These are phyloP conservation scores for Jatropha podagrica DNA, from an alignment of 441 rosid genomes.

Conservation along the genomic window DNA sequence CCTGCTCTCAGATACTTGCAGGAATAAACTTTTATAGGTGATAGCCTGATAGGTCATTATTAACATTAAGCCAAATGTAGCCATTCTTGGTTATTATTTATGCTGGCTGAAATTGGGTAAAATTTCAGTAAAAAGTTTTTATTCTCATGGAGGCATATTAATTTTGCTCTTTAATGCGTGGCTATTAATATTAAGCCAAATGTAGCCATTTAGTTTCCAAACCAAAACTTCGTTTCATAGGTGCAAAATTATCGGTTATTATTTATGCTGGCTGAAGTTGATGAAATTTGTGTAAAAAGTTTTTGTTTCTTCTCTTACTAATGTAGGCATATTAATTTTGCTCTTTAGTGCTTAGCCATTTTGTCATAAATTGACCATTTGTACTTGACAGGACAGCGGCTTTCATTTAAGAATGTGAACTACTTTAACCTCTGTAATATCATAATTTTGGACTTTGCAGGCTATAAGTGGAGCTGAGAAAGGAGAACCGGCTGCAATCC, in stretches of 20 bases:
- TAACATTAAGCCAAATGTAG: no score
- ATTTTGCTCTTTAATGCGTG: no score
- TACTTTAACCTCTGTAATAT: neutral
- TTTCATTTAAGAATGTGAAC: neutral
- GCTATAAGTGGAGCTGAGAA: slow-evolving; percentile 79
- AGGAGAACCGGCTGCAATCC: slow-evolving; percentile 93
- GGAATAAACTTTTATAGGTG: no score
- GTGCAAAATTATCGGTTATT: neutral
- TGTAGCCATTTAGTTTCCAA: neutral
- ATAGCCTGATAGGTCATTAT: no score
- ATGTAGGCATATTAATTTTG: slow-evolving; percentile 2
- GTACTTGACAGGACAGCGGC: neutral
- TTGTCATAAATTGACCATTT: neutral
- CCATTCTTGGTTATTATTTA: no score
- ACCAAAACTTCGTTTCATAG: neutral
- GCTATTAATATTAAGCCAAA: neutral
- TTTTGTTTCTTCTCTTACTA: neutral
- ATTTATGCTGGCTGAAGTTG: neutral
- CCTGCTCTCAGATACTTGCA: no score
- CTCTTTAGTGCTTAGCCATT: neutral
- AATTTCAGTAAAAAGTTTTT: no score
- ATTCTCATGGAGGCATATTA: no score
- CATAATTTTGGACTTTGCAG: slow-evolving; percentile 37
- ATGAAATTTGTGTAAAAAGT: neutral
- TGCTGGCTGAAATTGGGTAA: no score